Evolutionary conservation across 768 basidiomycete genomes (phyloP).

Genomic region (Termitomyces sp.): DNA sequence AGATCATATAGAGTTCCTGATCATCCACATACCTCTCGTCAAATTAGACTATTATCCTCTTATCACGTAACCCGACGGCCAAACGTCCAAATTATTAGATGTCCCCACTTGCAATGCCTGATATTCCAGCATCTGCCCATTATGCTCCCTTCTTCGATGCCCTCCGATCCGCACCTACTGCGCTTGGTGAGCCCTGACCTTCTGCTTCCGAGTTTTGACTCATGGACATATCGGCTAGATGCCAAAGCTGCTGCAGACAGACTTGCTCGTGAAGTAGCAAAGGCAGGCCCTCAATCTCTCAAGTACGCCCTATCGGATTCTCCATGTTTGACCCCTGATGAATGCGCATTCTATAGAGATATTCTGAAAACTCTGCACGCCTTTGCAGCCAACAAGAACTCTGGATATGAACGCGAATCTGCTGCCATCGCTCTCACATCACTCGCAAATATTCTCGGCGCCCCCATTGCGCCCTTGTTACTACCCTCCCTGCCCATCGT

Average conservation of each 20-base stretch:
- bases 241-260: constrained; percentile 82
- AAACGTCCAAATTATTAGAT: background rate
- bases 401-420: constrained; percentile 85
- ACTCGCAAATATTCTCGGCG: constrained; percentile 63
- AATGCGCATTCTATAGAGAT: constrained; percentile 34
- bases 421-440: constrained; percentile 79
- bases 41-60: constrained; percentile 6
- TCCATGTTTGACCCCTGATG: background rate
- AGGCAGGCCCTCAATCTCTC: constrained; percentile 56
- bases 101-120: background rate
- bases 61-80: constrained; percentile 13
- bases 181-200: constrained; percentile 39
- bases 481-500: constrained; percentile 72
- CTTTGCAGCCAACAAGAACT: constrained; percentile 81
- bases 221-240: constrained; percentile 40
- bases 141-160: constrained; percentile 47
- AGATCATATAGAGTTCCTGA: background rate
- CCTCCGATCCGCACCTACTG: constrained; percentile 55
- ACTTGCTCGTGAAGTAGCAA: constrained; percentile 67
- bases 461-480: constrained; percentile 66
- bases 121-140: constrained; percentile 18
- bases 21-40: constrained; percentile 5
- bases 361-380: constrained; percentile 60
- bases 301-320: constrained; percentile 33
- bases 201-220: constrained; percentile 1